Conservation (phyloP, 495 filamentous ascomycete species). For the Xylaria scruposa region DNA sequence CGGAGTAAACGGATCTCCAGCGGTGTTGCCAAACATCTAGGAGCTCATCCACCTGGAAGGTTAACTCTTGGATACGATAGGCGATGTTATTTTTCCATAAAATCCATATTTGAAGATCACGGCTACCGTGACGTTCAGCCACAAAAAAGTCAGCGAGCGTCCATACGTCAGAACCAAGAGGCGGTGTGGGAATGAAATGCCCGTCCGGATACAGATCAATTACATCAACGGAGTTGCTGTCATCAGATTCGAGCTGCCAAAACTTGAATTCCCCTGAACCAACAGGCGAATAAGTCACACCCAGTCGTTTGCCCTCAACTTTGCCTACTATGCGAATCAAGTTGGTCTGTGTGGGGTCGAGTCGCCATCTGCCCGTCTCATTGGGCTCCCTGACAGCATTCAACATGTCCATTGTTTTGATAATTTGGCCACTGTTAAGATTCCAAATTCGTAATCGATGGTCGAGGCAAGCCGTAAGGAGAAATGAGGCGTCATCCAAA, state of each 20-base stretch:
- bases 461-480: constrained; percentile 86
- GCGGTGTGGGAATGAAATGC: constrained; percentile 69
- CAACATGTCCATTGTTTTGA: constrained; percentile 44
- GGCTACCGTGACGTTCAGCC: constrained; percentile 47
- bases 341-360: constrained; percentile 75
- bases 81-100: constrained; percentile 85
- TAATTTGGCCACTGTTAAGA: constrained; percentile 71
- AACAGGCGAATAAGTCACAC: constrained; percentile 86
- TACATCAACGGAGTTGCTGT: constrained; percentile 66
- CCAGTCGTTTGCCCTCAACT: constrained; percentile 69
- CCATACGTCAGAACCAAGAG: constrained; percentile 80
- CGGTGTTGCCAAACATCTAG: constrained; percentile 67
- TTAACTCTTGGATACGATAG: constrained; percentile 69
- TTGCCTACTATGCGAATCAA: constrained; percentile 75
- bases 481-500: constrained; percentile 55
- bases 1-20: constrained; percentile 76
- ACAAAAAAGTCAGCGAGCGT: constrained; percentile 84
- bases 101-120: constrained; percentile 73
- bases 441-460: constrained; percentile 91
- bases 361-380: constrained; percentile 69
- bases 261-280: constrained; percentile 93
- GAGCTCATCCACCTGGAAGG: constrained; percentile 42
- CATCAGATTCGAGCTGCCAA: constrained; percentile 76
- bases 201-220: constrained; percentile 70
- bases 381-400: constrained; percentile 53